These are phyloP conservation scores for Pseudocercospora cruenta DNA, from an alignment of 2,329 filamentous ascomycete genomes.

Conservation along the genomic window DNA sequence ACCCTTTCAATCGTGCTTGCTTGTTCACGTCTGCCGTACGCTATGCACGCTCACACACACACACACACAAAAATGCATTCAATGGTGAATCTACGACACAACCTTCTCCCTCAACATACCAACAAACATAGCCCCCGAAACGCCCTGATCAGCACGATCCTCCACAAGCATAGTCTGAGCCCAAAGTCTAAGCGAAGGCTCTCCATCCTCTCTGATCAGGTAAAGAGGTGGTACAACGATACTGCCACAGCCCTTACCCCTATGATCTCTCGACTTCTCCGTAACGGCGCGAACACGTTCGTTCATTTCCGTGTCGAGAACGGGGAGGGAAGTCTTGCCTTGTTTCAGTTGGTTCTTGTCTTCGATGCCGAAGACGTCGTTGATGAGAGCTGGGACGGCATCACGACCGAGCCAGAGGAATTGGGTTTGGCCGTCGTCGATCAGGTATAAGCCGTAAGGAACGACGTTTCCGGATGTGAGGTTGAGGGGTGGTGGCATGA, in stretches of 20 bases:
- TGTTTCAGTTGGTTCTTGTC: constrained; percentile 85
- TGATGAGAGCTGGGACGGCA: constrained; percentile 82
- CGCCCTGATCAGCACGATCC: constrained; percentile 89
- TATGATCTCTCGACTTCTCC: constrained; percentile 88
- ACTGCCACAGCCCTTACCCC: constrained; percentile 84
- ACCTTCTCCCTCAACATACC: constrained; percentile 94
- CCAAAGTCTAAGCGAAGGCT: constrained; percentile 94
- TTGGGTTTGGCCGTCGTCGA: constrained; percentile 96
- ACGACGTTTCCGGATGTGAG: constrained; percentile 86
- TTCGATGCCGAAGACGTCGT: constrained; percentile 86
- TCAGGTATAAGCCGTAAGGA: constrained; percentile 89
- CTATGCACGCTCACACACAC: no score
- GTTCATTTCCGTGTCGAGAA: constrained; percentile 94
- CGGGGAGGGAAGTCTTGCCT: constrained; percentile 84
- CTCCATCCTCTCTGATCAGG: constrained; percentile 90
- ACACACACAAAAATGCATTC: no score
- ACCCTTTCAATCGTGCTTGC: no score
- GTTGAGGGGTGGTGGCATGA: constrained; percentile 81
- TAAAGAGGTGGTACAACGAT: constrained; percentile 93
- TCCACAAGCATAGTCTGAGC: constrained; percentile 94
- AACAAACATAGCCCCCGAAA: constrained; percentile 93
- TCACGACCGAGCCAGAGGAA: constrained; percentile 97
- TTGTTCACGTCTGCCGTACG: no score
- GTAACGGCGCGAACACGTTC: constrained; percentile 88
- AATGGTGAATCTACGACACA: constrained; percentile 32